Evolutionary conservation across 169 alveolate genomes (phyloP).

Genomic region (Plasmodium yoelii): DNA sequence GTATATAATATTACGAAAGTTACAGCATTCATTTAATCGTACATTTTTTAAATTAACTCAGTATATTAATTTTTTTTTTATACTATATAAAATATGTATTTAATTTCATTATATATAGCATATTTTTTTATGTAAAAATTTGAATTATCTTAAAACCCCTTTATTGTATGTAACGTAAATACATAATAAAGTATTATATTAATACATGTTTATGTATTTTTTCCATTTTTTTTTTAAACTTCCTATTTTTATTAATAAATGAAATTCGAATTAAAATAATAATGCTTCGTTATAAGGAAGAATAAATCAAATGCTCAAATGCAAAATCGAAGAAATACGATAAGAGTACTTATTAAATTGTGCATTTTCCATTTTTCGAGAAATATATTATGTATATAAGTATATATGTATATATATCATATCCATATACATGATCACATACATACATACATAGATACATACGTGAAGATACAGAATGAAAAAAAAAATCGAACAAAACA

Average conservation of each 20-base stretch:
- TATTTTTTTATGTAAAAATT: too few relatives aligned
- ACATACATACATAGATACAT: not conserved
- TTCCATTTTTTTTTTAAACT: too few relatives aligned
- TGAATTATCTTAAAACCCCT: too few relatives aligned
- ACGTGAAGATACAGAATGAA: slow-evolving; percentile 40
- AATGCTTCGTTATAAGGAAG: not conserved
- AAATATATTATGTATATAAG: not conserved
- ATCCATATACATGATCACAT: slow-evolving; percentile 4
- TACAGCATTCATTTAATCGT: too few relatives aligned
- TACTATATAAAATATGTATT: too few relatives aligned
- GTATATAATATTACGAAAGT: too few relatives aligned
- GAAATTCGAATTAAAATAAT: not conserved
- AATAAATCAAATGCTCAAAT: slow-evolving; percentile 5
- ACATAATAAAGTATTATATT: too few relatives aligned
- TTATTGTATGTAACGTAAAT: too few relatives aligned
- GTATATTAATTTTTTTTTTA: too few relatives aligned
- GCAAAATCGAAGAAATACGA: not conserved
- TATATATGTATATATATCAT: slow-evolving; percentile 2
- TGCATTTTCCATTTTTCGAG: not conserved
- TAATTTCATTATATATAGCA: too few relatives aligned
- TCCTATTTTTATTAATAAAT: not conserved
- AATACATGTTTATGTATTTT: too few relatives aligned
- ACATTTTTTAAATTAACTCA: too few relatives aligned
- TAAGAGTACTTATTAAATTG: not conserved
- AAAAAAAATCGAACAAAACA: slow-evolving; percentile 19